phyloP scores from a whole-genome alignment of 345 rosid species.

The Melaleuca alternifolia region DNA sequence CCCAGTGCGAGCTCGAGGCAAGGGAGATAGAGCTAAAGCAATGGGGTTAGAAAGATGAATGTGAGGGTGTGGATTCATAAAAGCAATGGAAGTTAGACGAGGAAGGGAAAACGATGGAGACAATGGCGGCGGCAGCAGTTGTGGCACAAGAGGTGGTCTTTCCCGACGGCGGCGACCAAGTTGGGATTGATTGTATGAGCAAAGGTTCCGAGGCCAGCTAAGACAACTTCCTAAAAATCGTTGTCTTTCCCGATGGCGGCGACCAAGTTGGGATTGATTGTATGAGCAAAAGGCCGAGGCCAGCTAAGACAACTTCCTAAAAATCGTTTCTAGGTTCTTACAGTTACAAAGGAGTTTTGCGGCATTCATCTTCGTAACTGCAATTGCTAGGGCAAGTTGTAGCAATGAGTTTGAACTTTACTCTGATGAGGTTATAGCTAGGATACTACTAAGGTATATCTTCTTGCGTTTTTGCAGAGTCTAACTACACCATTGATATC shows the following conservation, averaged over 20 bases:
- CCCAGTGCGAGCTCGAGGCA: background rate
- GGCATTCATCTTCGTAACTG: background rate
- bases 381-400: background rate
- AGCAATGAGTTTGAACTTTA: background rate
- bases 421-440: background rate
- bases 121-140: background rate
- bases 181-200: background rate
- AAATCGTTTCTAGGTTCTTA: background rate
- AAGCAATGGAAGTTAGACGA: background rate
- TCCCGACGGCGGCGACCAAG: background rate
- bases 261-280: too few relatives aligned
- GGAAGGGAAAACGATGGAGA: background rate
- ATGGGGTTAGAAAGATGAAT: background rate
- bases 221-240: background rate
- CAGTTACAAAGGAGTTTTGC: background rate
- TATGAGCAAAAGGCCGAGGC: too few relatives aligned
- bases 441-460: background rate
- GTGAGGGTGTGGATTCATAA: background rate
- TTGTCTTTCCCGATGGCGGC: too few relatives aligned
- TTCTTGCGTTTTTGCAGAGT: background rate
- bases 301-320: too few relatives aligned
- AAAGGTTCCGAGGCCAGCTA: background rate
- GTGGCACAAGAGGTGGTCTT: too few relatives aligned
- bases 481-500: background rate
- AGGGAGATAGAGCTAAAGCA: background rate